Conservation (phyloP, 768 basidiomycete genomes). For the Lentinula edodes region DNA sequence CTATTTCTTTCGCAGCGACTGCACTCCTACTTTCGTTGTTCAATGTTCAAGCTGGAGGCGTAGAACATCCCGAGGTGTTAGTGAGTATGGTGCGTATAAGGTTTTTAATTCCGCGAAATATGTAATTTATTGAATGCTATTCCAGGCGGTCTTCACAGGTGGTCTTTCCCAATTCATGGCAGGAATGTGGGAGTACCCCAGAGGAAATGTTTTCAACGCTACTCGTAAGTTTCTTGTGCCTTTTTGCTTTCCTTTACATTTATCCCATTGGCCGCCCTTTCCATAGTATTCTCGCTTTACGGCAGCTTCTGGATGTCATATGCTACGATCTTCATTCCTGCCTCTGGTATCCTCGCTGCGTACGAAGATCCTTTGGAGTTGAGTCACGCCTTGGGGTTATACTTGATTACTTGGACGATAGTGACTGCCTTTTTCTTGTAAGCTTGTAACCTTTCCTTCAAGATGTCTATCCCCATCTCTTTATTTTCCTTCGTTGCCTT, state of each 20-base stretch:
- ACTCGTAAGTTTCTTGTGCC: conserved; percentile 43
- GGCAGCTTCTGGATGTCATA: conserved; percentile 82
- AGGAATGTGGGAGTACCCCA: conserved; percentile 73
- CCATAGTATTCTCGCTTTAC: conserved; percentile 67
- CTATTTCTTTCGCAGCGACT: conserved; percentile 50
- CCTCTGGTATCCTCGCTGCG: conserved; percentile 49
- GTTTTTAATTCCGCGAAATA: too few species aligned
- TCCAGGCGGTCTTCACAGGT: conserved; percentile 50
- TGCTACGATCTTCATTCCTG: conserved; percentile 61
- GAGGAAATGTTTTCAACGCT: conserved; percentile 60
- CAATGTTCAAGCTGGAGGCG: conserved; percentile 48
- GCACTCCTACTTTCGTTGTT: conserved; percentile 67
- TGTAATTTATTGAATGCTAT: not conserved
- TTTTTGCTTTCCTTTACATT: not conserved
- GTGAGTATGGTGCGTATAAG: conserved; percentile 53
- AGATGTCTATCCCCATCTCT: too few species aligned
- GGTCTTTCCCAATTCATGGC: conserved; percentile 75
- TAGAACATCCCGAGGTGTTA: conserved; percentile 53
- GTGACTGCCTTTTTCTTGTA: conserved; percentile 61
- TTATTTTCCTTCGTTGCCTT: too few species aligned
- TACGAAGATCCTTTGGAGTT: conserved; percentile 42
- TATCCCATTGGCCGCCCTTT: conserved; percentile 56
- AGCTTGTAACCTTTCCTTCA: conserved; percentile 13
- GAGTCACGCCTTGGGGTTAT: conserved; percentile 57
- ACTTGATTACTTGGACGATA: conserved; percentile 62